Evolutionary conservation across 805 yeast species (phyloP).

Genomic region (Ogataea salicorniae): DNA sequence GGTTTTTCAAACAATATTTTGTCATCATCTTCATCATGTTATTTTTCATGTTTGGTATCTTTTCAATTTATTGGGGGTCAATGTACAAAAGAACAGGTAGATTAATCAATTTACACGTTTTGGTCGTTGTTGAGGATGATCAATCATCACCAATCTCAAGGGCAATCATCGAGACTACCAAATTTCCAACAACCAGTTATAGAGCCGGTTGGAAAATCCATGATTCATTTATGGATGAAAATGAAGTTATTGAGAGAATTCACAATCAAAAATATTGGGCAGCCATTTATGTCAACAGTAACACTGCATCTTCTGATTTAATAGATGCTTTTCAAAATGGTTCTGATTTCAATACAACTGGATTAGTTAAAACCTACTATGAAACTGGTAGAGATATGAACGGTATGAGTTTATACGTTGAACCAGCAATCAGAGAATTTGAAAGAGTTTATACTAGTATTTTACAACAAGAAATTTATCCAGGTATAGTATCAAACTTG

Average conservation of each 20-base stretch:
- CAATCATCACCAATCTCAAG: constrained; percentile 28
- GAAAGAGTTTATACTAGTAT: constrained; percentile 25
- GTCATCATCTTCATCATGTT: constrained; percentile 27
- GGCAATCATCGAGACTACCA: constrained; percentile 18
- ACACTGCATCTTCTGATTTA: constrained; percentile 37
- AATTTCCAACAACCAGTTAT: constrained; percentile 7
- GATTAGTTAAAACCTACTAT: constrained; percentile 31
- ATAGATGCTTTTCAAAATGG: constrained; percentile 36
- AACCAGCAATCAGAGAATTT: constrained; percentile 37
- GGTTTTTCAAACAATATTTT: constrained; percentile 10
- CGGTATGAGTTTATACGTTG: constrained; percentile 40
- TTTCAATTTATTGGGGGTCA: constrained; percentile 48
- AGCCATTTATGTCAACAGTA: constrained; percentile 46
- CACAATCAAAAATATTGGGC: constrained; percentile 61
- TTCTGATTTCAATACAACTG: constrained; percentile 23
- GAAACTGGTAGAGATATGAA: constrained; percentile 63
- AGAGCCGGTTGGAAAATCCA: constrained; percentile 35
- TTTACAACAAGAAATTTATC: constrained; percentile 16
- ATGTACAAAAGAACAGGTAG: constrained; percentile 30
- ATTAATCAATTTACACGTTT: constrained; percentile 31
- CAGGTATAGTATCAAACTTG: constrained; percentile 24
- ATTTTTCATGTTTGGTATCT: constrained; percentile 32
- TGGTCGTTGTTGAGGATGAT: constrained; percentile 36
- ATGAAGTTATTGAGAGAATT: constrained; percentile 39
- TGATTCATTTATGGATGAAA: constrained; percentile 24